Percentiles rank a stretch among this genome's conserved stretches.
Conservation (phyloP, 2,329 filamentous ascomycete genomes). For the Ceratocystis eucalypticola region DNA sequence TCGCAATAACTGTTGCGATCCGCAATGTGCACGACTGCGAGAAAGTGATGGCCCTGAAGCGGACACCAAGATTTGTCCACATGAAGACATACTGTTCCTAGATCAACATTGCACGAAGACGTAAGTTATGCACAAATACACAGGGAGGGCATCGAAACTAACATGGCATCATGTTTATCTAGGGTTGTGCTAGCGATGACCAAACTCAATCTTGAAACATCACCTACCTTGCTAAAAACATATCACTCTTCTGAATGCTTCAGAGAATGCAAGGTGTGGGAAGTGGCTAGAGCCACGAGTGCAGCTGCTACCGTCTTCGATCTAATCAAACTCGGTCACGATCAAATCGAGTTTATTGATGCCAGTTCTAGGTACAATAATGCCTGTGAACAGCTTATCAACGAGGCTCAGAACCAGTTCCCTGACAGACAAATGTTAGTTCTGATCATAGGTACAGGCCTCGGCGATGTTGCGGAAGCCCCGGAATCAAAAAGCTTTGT, state of each 20-base stretch:
- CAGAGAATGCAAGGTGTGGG: slow-evolving; percentile 24
- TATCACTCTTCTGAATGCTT: slow-evolving; percentile 21
- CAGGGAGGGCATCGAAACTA: neutral
- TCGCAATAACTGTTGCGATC: neutral
- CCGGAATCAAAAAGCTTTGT: slow-evolving; percentile 8
- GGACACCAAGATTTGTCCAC: neutral
- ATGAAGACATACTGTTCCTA: neutral
- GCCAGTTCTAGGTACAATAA: slow-evolving; percentile 26
- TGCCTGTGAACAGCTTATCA: slow-evolving; percentile 24
- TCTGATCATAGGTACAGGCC: slow-evolving; percentile 24
- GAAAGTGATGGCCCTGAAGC: no score
- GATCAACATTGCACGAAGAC: neutral
- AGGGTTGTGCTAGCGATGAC: neutral
- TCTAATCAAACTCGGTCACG: slow-evolving; percentile 23
- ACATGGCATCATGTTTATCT: neutral
- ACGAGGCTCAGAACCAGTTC: slow-evolving; percentile 23
- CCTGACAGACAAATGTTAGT: slow-evolving; percentile 19
- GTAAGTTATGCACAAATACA: neutral
- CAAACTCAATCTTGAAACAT: slow-evolving; percentile 15
- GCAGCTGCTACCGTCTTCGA: slow-evolving; percentile 25
- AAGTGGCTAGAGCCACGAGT: slow-evolving; percentile 25
- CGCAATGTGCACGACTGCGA: neutral
- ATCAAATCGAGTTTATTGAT: slow-evolving; percentile 24
- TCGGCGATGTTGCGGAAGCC: slow-evolving; percentile 21
- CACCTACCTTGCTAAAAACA: slow-evolving; percentile 23